Evolutionary conservation across 2,329 filamentous ascomycete genomes (phyloP), one percentile per base, ranked within the genome.

Genomic region (Neophaeococcomyces aloes): DNA sequence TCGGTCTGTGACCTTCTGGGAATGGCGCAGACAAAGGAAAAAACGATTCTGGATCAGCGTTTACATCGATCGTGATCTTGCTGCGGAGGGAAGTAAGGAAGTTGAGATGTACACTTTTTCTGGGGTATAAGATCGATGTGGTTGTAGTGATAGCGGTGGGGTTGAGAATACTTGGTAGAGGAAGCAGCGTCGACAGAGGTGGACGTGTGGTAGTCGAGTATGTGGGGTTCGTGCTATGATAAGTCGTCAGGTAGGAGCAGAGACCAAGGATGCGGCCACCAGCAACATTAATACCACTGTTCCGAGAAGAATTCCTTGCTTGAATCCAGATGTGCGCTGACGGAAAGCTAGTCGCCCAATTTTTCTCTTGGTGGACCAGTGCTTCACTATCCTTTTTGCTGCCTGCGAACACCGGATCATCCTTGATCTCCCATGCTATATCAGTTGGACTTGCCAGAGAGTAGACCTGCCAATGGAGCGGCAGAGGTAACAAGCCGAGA

Each of bases 31-130:
- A 38, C 7, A 44, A 23, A 5, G 32, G n/a, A 11, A 44, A 27
- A 27, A 44, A 44, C 25, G 32, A 27, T n/a, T 37, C 15, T 7
- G 8, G 3, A 14, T 27, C 32, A 10, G 41, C 41, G 10, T 30
- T 36, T 15, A 19, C 30, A 11, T 10, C 19, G 14, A 43, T 35
- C 7, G 13, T 36, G 15, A 38, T 38, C 8, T 18, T 38, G 19
- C 35, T 7, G 33, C 15, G n/a, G 15, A 34, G 57, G 48, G 5
- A 55, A 37, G 2, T 51, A 55, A 18, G 56, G 55, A 27, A 57
- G 56, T 37, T 32, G 47, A 11, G 53, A 5, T 15, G 10, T 5
- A 19, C 33, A 5, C 3, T 35, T 19, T 15, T 10, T 35, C 13
- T 35, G 15, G 11, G 33, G 33, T 35, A 35, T 15, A 15, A 35